A percentile compares a stretch with the other conserved stretches of the same genome.
Evolutionary conservation across 352 stramenopile species (phyloP).

Genomic region (Phytophthora chlamydospora): DNA sequence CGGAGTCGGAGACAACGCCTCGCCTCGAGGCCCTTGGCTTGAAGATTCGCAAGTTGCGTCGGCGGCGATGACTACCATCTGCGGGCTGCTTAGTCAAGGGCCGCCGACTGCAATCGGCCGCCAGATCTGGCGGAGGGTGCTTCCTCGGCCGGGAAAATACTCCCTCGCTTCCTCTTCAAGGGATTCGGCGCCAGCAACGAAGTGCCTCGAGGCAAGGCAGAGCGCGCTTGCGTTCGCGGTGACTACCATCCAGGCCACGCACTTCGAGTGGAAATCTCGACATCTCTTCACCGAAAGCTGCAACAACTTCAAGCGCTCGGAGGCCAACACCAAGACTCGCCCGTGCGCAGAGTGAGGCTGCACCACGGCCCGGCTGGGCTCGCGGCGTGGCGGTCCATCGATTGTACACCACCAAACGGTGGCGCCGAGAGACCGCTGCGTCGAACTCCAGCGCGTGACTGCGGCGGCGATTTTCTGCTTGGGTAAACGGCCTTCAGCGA

Average conservation of each 20-base stretch:
- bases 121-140: no score
- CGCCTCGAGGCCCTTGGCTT: no score
- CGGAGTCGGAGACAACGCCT: no score
- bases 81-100: no score
- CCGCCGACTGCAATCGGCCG: no score
- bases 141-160: no score
- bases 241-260: slow-evolving; percentile 8
- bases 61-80: no score
- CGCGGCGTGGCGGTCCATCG: slow-evolving; percentile 9
- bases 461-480: slow-evolving; percentile 4
- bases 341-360: background rate
- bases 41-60: no score
- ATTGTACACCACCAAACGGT: slow-evolving; percentile 7
- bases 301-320: slow-evolving; percentile 1
- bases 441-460: slow-evolving; percentile 5
- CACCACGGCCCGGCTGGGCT: background rate
- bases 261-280: background rate
- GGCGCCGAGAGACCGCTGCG: background rate
- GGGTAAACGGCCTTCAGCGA: background rate
- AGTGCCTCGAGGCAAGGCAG: no score
- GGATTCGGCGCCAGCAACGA: no score
- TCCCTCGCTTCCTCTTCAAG: no score
- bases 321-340: no score
- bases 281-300: slow-evolving; percentile 10
- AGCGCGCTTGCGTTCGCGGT: slow-evolving; percentile 2